These are phyloP conservation scores for Elsinoe fawcettii DNA, from an alignment of 2,329 filamentous ascomycete genomes.

Conservation along the genomic window DNA sequence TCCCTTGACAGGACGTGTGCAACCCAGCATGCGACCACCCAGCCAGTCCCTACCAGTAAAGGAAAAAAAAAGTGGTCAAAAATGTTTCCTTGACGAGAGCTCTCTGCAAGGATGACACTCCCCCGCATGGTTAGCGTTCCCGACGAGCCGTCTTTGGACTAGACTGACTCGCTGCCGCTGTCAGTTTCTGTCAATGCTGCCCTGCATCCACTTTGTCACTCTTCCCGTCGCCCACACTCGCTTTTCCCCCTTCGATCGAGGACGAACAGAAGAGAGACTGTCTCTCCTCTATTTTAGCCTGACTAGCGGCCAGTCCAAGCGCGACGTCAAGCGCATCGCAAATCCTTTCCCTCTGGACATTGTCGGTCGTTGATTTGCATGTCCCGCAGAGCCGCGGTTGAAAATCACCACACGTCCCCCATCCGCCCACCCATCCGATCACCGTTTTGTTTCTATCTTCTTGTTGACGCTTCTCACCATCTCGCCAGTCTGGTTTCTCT, in stretches of 20 bases:
- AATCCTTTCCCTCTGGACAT: not conserved
- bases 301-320: not conserved
- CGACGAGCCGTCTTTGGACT: not conserved
- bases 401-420: constrained; percentile 8
- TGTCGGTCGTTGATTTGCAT: constrained; percentile 7
- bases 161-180: constrained; percentile 13
- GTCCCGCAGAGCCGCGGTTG: constrained; percentile 9
- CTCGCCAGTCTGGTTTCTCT: not conserved
- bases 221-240: not conserved
- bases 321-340: not conserved
- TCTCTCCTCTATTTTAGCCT: not conserved
- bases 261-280: too few species aligned
- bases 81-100: constrained; percentile 2
- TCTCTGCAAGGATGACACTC: constrained; percentile 8
- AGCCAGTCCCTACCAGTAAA: not conserved
- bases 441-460: constrained; percentile 11
- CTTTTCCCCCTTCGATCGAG: constrained; percentile 1
- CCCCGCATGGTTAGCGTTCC: not conserved
- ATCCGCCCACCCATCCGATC: constrained; percentile 5
- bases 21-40: not conserved
- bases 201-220: constrained; percentile 13
- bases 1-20: not conserved
- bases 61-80: not conserved
- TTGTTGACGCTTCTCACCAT: not conserved
- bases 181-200: constrained; percentile 11